Evolutionary conservation across 805 yeast genomes (phyloP), one percentile per base, ranked within the genome.

Genomic region (Komagataella kurtzmanii): DNA sequence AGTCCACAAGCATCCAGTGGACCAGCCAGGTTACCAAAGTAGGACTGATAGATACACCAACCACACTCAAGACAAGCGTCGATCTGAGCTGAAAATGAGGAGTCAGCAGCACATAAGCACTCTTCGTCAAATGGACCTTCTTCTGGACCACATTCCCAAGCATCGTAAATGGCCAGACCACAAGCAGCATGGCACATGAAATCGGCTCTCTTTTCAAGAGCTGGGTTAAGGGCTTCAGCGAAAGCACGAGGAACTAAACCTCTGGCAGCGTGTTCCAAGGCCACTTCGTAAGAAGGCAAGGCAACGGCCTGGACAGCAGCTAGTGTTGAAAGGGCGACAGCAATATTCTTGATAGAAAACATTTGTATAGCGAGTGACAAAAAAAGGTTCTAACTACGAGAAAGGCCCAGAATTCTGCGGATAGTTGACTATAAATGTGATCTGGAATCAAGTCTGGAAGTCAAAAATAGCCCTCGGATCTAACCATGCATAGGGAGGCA

Each of bases 1-100:
- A 57, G 50, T 21, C 53, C 44, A 59, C 65, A 62, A 44, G 54
- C 58, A 19, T 55, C 58, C 49, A 61, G 52, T n/a, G 64, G 58
- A n/a, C 53, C 53, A 4, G 54, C 44, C 47, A 63, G 57, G 52
- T 30, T 30, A 30, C 40, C 40, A 14, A 30, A 30, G 40, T 30
- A 30, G n/a, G 40, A 30, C 40, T 8, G 8, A 14, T 30, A 30
- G 14, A 30, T 4, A 30, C 40, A 30, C 40, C 40, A 30, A 10
- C 40, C 56, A 53, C 57, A 55, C 8, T 50, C 56, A n/a, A 55
- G 46, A 49, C 57, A 55, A 17, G 17, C 51, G 8, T n/a, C 46
- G 18, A 53, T 48, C 3, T 24, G 44, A 3, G 14, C 5, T 17
- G 24, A 18, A 46, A 55, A 55, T 10, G 24, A 19, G 17, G 55